Evolutionary conservation across 345 rosid genomes (phyloP).

Genomic region (Rhodamnia rubescens): DNA sequence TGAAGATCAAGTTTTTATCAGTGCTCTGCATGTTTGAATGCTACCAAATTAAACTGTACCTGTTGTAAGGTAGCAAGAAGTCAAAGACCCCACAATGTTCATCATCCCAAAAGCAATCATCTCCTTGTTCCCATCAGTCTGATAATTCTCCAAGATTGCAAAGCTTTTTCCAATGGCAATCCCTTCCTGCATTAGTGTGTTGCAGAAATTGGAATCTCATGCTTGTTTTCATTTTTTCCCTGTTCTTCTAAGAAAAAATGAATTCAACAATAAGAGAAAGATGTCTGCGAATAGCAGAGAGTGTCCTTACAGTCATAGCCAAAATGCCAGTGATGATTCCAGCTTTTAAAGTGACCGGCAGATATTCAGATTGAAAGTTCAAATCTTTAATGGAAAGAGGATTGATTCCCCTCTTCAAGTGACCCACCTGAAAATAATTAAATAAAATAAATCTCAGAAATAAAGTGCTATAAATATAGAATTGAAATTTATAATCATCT

Average conservation of each 20-base stretch:
- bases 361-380: conserved; percentile 50
- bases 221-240: background rate
- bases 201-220: background rate
- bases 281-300: background rate
- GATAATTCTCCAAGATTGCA: conserved; percentile 63
- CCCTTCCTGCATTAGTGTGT: conserved; percentile 50
- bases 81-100: conserved; percentile 78
- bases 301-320: conserved; percentile 57
- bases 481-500: background rate
- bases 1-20: background rate
- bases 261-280: background rate
- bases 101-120: conserved; percentile 84
- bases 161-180: conserved; percentile 87
- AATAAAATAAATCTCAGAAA: background rate
- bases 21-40: background rate
- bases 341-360: conserved; percentile 38
- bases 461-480: background rate
- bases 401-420: conserved; percentile 61
- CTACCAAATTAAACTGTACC: conserved; percentile 20
- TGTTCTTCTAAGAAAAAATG: background rate
- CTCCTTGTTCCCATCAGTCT: conserved; percentile 90
- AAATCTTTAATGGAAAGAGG: conserved; percentile 46
- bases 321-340: conserved; percentile 56
- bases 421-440: conserved; percentile 47
- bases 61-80: conserved; percentile 89